Evolutionary conservation across 2,329 filamentous ascomycete genomes (phyloP), one percentile per base, ranked within the genome.

Genomic region (Paecilomyces niveus): DNA sequence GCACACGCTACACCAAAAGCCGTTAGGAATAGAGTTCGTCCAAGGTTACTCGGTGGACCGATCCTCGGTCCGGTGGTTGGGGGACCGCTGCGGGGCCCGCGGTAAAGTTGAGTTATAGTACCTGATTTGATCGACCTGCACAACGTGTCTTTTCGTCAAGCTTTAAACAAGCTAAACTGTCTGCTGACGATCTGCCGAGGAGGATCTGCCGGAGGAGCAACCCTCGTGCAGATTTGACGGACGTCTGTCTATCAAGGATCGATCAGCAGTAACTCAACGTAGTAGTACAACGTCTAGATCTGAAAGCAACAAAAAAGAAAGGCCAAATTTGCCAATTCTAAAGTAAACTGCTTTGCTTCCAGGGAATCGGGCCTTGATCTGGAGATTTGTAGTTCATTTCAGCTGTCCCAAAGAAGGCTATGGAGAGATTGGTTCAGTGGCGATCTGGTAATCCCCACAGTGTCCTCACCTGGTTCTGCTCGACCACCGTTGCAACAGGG

Each of bases 151-250:
- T n/a, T 52, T 52, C 50, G 50, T 52, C 50, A 52, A 52, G 50
- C 50, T 52, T 52, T 52, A 24, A 52, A 52, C 22, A 29, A 29
- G 50, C 50, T 52, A 45, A 45, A n/a, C 15, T 52, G 22, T 52
- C 50, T 52, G 50, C 50, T 52, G 70, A 67, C 70, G 70, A 72
- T 72, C 70, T 72, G 70, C 70, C 70, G 70, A 67, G 65, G 70
- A 65, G 66, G 64, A 67, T 70, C 69, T 62, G 68, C 68, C 68
- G 69, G 68, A 67, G 65, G 64, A 60, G 62, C 64, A 67, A 58
- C 67, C 67, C 66, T 52, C 67, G 63, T 71, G 69, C 69, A 70
- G 68, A 70, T 71, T 5, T 7, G 67, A 71, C 68, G 70, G 67
- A 66, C 64, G 63, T 56, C 62, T 58, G 56, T 49, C 11, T 33